Percentiles rank a stretch among this genome's conserved stretches.
These are phyloP conservation scores for Fusarium nelsonii DNA, from an alignment of 2,329 filamentous ascomycete species.

Conservation along the genomic window DNA sequence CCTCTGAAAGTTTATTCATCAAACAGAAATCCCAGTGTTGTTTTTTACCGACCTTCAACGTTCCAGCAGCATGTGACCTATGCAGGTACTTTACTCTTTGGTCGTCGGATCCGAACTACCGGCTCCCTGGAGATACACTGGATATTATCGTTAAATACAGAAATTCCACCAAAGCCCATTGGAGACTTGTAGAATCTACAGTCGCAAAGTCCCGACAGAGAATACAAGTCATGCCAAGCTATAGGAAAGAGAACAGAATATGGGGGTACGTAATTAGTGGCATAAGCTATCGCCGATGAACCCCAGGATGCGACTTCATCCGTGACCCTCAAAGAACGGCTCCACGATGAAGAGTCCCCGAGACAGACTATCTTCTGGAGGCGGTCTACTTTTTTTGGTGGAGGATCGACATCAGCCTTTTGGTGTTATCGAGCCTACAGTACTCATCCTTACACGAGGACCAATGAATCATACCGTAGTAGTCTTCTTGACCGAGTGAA, in stretches of 20 bases:
- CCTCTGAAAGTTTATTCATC: neutral
- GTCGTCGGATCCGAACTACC: slow-evolving; percentile 4
- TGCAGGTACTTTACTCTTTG: slow-evolving; percentile 3
- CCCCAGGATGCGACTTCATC: slow-evolving; percentile 9
- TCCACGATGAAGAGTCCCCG: slow-evolving; percentile 6
- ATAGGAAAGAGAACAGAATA: slow-evolving; percentile 32
- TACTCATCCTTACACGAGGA: neutral
- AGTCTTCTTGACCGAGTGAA: neutral
- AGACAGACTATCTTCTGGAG: slow-evolving; percentile 1
- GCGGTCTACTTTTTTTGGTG: slow-evolving; percentile 10
- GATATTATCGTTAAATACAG: neutral
- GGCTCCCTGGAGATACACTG: neutral
- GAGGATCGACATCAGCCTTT: slow-evolving; percentile 2
- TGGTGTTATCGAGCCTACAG: neutral
- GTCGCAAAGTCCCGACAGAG: slow-evolving; percentile 9
- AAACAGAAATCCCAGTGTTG: neutral
- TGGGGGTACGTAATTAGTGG: slow-evolving; percentile 39
- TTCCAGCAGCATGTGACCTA: neutral
- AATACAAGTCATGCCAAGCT: slow-evolving; percentile 30
- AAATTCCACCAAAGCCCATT: neutral
- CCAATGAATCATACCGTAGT: neutral
- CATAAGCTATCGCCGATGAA: slow-evolving; percentile 18
- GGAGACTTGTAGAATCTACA: slow-evolving; percentile 26
- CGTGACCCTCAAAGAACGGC: slow-evolving; percentile 1
- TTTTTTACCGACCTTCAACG: neutral